Evolutionary conservation across 2,329 filamentous ascomycete genomes (phyloP), one percentile per base, ranked within the genome.

Genomic region (Xylariaceae sp.): DNA sequence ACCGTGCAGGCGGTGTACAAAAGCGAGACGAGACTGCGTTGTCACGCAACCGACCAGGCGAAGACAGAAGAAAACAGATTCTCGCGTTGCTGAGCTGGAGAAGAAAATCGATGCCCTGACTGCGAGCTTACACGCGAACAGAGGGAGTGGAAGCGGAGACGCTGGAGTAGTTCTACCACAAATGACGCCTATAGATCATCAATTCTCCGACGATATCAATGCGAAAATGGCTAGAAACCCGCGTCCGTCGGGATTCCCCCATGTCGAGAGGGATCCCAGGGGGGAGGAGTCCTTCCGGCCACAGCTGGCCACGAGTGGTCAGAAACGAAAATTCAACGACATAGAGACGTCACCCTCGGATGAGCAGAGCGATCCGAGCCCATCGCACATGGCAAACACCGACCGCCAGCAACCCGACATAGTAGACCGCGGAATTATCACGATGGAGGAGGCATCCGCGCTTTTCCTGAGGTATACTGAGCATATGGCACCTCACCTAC

Each of bases 101-200:
- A 90, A 87, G 76, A 95, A 95, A 75, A 92, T 96, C 59, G 90
- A 96, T 74, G 88, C 87, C 8, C 70, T 96, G 67, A 95, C 89
- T 7, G 88, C 89, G 6, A 90, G 84, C 34, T 68, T 96, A 60
- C 85, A 89, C 43, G 83, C 87, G 2, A 71, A 67, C 15, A 64
- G 70, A 50, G 66, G 68, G 2, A 71, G 67, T 18, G 63, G 69
- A 46, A 63, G 67, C 8, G 62, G 61, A 52, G 26, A 37, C 16
- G 32, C 67, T 9, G 62, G 62, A 54, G 32, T 34, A 18, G 29
- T 22, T 30, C 45, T 39, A 12, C n/a, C 49, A 51, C 34, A 50
- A 15, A 40, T 47, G 10, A 16, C 48, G 2, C 30, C 37, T 13
- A 12, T 21, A n/a, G 19, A 19, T n/a, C 12, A n/a, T 16, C 21